Evolutionary conservation across 192 early-diverging fungal species (phyloP), one percentile per base, ranked within the genome.

Genomic region (Linnemannia hyalina): DNA sequence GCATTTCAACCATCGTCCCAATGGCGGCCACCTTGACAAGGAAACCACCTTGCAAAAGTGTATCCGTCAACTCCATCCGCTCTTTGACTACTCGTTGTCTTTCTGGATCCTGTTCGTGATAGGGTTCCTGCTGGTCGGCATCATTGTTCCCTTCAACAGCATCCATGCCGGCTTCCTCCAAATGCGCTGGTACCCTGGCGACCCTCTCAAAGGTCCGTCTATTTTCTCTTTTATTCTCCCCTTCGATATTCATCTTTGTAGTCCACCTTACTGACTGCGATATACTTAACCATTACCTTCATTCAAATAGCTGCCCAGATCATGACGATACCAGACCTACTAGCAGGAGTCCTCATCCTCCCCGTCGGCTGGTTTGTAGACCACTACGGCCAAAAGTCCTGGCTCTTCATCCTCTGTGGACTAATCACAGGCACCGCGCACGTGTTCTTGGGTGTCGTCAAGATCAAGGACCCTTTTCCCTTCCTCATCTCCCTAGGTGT

Each of bases 71-170:
- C 42, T 42, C 1, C 40, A 16, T 7, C 42, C 52, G 8, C 73
- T 76, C 15, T 36, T 74, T 22, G 68, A 80, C 35, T 93, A 90
- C 82, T 87, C 91, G 10, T 23, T 75, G 9, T 75, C 84, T 8
- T 91, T 92, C 76, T 92, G 90, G 91, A 76, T 93, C 26, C 41
- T 93, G 3, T 74, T 77, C 10, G 23, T 71, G 16, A 82, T 93
- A 55, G 80, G 91, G 52, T 88, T 92, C 23, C 23, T 90, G 38
- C 70, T 93, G 88, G 89, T 90, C 55, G 93, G 91, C 29, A 90
- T 90, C n/a, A 88, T 92, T 18, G 83, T 92, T 4, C 91, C 93
- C 10, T 94, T 94, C 89, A 93, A 93, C 77, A 92, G 90, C 6
- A 93, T 94, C 77, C 93, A 93, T 73, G 89, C 91, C 4, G 90